Conservation (phyloP, 1,284 basidiomycete genomes). For the Pascua guehoae region DNA sequence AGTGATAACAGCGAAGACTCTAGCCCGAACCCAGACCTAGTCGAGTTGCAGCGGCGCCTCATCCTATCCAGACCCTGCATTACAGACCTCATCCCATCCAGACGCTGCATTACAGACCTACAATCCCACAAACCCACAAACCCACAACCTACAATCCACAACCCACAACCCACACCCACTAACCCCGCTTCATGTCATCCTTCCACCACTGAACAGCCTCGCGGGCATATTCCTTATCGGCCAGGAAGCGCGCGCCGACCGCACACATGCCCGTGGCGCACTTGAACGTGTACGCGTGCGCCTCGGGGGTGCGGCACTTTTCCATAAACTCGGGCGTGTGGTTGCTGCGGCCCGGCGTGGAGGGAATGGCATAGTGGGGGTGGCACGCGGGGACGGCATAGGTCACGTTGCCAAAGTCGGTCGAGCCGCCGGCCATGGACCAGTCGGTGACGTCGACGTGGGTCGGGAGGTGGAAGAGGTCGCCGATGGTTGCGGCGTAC, state of each 20-base stretch:
- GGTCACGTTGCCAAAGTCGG: conserved; percentile 21
- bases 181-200: conserved; percentile 14
- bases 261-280: conserved; percentile 41
- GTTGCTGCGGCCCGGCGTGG: conserved; percentile 18
- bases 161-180: background rate
- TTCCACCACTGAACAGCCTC: conserved; percentile 28
- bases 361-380: conserved; percentile 22
- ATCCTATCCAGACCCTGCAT: too few relatives aligned
- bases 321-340: conserved; percentile 30
- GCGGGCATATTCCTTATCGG: conserved; percentile 38
- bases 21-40: too few relatives aligned
- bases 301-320: conserved; percentile 17
- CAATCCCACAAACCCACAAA: background rate
- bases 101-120: too few relatives aligned
- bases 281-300: conserved; percentile 33
- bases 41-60: too few relatives aligned
- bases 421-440: conserved; percentile 2
- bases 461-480: conserved; percentile 1
- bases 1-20: too few relatives aligned
- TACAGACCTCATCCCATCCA: too few relatives aligned
- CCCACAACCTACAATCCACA: background rate
- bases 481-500: conserved; percentile 10
- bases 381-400: conserved; percentile 27
- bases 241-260: conserved; percentile 38
- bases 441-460: conserved; percentile 9